These are phyloP conservation scores for Saccharomyces hybrid DNA, from an alignment of 1,139 yeast genomes.

Conservation along the genomic window DNA sequence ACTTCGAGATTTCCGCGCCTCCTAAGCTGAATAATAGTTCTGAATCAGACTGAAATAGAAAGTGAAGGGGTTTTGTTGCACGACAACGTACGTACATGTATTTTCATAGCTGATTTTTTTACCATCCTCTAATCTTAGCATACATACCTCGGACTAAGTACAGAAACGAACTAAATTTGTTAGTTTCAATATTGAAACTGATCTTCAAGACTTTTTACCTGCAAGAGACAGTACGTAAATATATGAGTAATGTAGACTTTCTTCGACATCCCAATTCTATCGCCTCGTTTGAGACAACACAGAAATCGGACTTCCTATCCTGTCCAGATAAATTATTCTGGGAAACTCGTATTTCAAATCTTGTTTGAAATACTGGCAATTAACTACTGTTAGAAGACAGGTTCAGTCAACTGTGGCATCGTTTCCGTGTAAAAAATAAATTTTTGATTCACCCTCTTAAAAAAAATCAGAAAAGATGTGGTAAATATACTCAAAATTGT, in stretches of 20 bases:
- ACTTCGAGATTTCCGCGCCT: slow-evolving; percentile 9
- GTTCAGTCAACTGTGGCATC: slow-evolving; percentile 33
- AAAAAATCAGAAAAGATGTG: slow-evolving; percentile 3
- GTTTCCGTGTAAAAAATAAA: slow-evolving; percentile 25
- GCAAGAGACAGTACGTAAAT: neutral
- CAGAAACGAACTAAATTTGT: neutral
- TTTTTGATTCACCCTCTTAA: slow-evolving; percentile 29
- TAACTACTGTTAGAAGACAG: slow-evolving; percentile 32
- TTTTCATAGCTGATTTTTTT: neutral
- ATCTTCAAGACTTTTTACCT: neutral
- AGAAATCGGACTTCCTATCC: slow-evolving; percentile 34
- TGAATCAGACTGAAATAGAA: neutral
- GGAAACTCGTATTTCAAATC: slow-evolving; percentile 32
- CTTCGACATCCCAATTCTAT: slow-evolving; percentile 34
- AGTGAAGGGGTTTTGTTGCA: neutral
- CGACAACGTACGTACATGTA: neutral
- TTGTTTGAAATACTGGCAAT: slow-evolving; percentile 32
- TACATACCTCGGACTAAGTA: neutral
- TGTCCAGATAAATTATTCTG: slow-evolving; percentile 28
- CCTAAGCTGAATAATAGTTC: neutral
- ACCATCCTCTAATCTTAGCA: neutral
- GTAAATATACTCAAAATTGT: neutral
- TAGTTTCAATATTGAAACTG: neutral
- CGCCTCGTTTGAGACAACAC: slow-evolving; percentile 23
- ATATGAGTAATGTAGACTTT: slow-evolving; percentile 28